Conservation (phyloP, 2,329 filamentous ascomycete genomes). For the Colletotrichum musicola region DNA sequence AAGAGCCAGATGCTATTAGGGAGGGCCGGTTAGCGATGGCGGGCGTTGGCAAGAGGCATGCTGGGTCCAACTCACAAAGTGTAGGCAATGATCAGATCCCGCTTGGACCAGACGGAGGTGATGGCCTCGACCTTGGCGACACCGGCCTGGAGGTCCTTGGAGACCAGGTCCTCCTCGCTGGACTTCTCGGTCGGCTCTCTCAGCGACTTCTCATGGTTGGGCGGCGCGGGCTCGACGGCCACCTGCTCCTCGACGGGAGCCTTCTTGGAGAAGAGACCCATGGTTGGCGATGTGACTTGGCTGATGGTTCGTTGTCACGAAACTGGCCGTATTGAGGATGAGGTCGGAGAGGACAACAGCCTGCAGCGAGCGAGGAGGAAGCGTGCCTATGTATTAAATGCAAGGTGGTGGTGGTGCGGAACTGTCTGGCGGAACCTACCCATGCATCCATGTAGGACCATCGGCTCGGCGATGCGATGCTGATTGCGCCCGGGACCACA, state of each 20-base stretch:
- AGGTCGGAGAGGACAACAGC: background rate
- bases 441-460: conserved; percentile 12
- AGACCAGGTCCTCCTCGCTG: conserved; percentile 50
- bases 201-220: conserved; percentile 28
- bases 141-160: conserved; percentile 55
- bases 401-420: background rate
- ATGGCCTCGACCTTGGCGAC: conserved; percentile 63
- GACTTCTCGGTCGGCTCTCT: conserved; percentile 32
- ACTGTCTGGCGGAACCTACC: background rate
- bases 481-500: background rate
- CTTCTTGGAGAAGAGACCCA: conserved; percentile 31
- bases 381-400: conserved; percentile 12
- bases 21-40: background rate
- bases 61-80: conserved; percentile 50
- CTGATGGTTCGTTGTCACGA: background rate
- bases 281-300: background rate
- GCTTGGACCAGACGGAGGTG: conserved; percentile 57
- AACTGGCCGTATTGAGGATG: conserved; percentile 5
- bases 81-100: conserved; percentile 58
- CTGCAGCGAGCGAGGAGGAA: background rate
- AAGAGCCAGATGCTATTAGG: conserved; percentile 52
- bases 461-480: conserved; percentile 30
- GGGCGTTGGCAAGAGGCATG: no score
- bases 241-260: conserved; percentile 31
- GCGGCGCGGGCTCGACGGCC: conserved; percentile 11